Evolutionary conservation across 108 stramenopile genomes (phyloP).

Genomic region (Pseudonitzschia delicatissima): DNA sequence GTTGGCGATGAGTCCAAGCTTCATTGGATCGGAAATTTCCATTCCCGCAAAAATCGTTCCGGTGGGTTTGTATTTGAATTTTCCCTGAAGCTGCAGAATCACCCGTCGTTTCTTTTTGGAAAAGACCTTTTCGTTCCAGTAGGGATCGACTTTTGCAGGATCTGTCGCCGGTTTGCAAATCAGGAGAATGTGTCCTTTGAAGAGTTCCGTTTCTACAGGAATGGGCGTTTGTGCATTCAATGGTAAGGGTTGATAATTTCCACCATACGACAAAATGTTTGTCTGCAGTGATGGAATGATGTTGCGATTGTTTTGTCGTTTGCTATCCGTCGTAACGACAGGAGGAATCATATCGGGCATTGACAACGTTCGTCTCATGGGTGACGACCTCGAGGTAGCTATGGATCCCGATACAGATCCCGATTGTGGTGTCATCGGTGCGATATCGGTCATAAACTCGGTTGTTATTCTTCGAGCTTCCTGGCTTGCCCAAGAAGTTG

Average conservation of each 20-base stretch:
- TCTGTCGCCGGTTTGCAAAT: slow-evolving; percentile 38
- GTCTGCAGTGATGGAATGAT: slow-evolving; percentile 23
- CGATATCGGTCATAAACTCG: slow-evolving; percentile 2
- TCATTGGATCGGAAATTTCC: slow-evolving; percentile 71
- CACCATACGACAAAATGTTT: not conserved
- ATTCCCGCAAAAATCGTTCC: slow-evolving; percentile 65
- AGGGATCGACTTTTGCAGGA: slow-evolving; percentile 47
- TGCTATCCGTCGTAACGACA: not conserved
- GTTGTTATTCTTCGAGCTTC: not conserved
- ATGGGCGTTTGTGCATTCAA: slow-evolving; percentile 37
- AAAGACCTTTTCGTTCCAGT: slow-evolving; percentile 53
- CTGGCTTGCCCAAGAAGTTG: slow-evolving; percentile 1
- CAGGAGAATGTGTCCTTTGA: slow-evolving; percentile 49
- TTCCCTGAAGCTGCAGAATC: slow-evolving; percentile 76
- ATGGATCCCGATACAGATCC: not conserved
- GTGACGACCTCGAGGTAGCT: not conserved
- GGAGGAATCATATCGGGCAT: slow-evolving; percentile 12
- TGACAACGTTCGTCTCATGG: slow-evolving; percentile 12
- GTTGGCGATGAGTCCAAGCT: slow-evolving; percentile 69
- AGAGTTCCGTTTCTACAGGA: slow-evolving; percentile 53
- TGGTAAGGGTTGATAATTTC: slow-evolving; percentile 24
- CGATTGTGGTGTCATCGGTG: not conserved
- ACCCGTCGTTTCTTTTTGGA: slow-evolving; percentile 57
- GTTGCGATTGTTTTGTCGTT: not conserved
- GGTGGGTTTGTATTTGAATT: slow-evolving; percentile 65